Evolutionary conservation across 163 green algal genomes (phyloP).

Genomic region (Scenedesmus sp.): DNA sequence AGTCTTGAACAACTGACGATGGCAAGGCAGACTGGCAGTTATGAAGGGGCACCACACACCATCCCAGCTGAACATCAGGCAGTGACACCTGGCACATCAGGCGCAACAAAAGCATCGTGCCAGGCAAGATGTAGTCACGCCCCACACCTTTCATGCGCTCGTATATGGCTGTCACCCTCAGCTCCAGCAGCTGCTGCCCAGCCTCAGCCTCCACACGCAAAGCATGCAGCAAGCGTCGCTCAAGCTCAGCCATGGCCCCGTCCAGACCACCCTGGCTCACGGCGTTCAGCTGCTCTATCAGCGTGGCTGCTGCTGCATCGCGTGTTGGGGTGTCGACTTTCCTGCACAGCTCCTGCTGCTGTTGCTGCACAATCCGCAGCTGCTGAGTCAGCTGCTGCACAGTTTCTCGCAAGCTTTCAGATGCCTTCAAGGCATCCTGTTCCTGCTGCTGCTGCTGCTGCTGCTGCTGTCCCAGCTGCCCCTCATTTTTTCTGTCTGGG

Average conservation of each 20-base stretch:
- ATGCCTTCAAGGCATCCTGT: neutral
- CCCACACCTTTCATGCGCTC: neutral
- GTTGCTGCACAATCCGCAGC: neutral
- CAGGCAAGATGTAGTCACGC: neutral
- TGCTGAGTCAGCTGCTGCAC: neutral
- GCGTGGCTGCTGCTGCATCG: neutral
- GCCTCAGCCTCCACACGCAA: constrained; percentile 6
- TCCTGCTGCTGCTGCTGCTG: constrained; percentile 26
- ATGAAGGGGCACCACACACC: neutral
- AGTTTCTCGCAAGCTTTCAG: neutral
- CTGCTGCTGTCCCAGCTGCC: neutral
- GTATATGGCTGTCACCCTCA: neutral
- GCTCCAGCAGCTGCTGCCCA: constrained; percentile 20
- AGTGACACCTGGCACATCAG: too few relatives aligned
- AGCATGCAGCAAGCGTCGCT: constrained; percentile 18
- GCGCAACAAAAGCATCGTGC: neutral
- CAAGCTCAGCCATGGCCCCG: neutral
- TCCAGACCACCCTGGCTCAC: neutral
- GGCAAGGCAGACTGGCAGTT: too few relatives aligned
- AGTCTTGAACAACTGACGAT: too few relatives aligned
- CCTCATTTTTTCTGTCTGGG: neutral
- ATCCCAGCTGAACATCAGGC: neutral
- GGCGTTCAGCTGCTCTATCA: neutral
- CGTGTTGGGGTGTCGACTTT: neutral
- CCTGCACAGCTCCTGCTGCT: neutral